Conservation (phyloP, 2,329 filamentous ascomycete species). For the Trichoderma sp. region DNA sequence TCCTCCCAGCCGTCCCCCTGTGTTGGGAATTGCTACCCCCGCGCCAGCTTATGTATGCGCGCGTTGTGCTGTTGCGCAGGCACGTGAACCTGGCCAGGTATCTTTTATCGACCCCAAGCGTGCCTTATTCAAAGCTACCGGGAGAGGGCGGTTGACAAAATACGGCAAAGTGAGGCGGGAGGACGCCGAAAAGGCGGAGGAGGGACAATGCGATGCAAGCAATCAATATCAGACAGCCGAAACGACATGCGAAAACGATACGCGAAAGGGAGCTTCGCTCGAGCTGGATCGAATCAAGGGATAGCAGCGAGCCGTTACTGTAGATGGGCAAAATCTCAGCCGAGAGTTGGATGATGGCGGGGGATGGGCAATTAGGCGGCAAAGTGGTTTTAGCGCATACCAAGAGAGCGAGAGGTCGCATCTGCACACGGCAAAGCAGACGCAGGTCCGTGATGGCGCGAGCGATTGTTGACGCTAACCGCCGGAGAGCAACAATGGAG, state of each 20-base stretch:
- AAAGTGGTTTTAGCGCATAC: constrained; percentile 15
- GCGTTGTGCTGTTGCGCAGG: constrained; percentile 12
- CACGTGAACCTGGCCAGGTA: constrained; percentile 17
- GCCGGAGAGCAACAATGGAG: background rate
- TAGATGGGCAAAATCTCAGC: constrained; percentile 11
- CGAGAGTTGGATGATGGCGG: constrained; percentile 3
- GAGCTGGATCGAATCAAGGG: background rate
- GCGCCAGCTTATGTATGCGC: constrained; percentile 12
- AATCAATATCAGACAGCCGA: constrained; percentile 1
- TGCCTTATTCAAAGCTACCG: constrained; percentile 4
- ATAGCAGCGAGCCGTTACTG: constrained; percentile 6
- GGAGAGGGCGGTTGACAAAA: background rate
- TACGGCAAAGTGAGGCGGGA: constrained; percentile 1
- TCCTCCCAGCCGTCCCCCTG: background rate
- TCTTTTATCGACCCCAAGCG: background rate
- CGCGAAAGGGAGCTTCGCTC: background rate
- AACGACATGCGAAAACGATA: background rate
- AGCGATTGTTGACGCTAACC: background rate
- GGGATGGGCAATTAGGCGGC: constrained; percentile 19
- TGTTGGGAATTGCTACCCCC: background rate
- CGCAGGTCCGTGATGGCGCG: background rate
- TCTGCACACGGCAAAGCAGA: background rate
- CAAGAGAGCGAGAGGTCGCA: constrained; percentile 6
- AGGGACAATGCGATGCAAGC: constrained; percentile 4
- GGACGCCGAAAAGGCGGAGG: constrained; percentile 15